Evolutionary conservation across 345 rosid species (phyloP), one percentile per base, ranked within the genome.

Genomic region (Boechera stricta): DNA sequence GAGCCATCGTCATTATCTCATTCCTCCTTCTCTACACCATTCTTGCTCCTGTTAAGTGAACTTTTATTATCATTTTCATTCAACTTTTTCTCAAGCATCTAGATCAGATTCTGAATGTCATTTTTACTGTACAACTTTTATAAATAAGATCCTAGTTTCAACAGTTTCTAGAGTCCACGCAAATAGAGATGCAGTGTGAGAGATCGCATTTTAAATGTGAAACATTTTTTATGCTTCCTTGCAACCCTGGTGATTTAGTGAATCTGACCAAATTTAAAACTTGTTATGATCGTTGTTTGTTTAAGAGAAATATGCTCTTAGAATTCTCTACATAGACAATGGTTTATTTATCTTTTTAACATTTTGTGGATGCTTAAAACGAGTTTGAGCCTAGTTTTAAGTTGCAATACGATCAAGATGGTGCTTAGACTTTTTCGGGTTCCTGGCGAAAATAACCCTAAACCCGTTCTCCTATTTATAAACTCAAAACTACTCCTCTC

Each of bases 11-110:
- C 29, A 81, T 90, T 44, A 80, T 92, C 48, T 78, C 94, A 5
- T 86, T 90, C 71, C 94, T 94, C 76, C 83, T 94, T 73, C 72
- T 94, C 65, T 94, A 94, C 79, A 90, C 98, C 42, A 81, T 94
- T 79, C 93, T 90, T 78, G 84, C 86, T 59, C 94, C 97, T 10
- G 81, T 88, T 54, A 88, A 89, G 84, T 93, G 86, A 86, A 16
- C 16, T 5, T 44, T 12, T 44, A 0, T 44, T 44, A 21, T 44
- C 2, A 39, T 39, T 44, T 44, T 44, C 6, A 36, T 5, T 36
- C 3, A 28, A 28, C 29, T 21, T 21, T 12, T 44, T 48, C 16
- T 47, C 11, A 5, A 39, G 4, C 72, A 42, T 55, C 29, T 42
- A 69, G 29, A 16, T 56, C 53, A 70, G 45, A 4, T 44, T 44